A percentile compares a stretch with the other conserved stretches of the same genome.
phyloP scores from a whole-genome alignment of 2,329 filamentous ascomycete species.

The Pseudogymnoascus sp. region DNA sequence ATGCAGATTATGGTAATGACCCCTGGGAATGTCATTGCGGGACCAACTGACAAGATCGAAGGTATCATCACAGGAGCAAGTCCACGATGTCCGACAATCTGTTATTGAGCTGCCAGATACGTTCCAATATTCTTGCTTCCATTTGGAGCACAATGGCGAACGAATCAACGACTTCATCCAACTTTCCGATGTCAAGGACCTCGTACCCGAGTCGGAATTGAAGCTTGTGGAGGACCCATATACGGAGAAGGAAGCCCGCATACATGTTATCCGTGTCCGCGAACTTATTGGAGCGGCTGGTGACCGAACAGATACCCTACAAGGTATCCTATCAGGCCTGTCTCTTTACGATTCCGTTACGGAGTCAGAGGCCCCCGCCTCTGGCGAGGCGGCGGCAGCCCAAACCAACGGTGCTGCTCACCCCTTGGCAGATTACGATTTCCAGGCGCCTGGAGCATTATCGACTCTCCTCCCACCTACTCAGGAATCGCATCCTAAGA shows the following conservation, averaged over 20 bases:
- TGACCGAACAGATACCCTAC: conserved; percentile 76
- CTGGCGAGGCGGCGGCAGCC: conserved; percentile 28
- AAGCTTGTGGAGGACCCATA: conserved; percentile 88
- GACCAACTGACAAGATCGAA: conserved; percentile 30
- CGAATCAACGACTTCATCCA: conserved; percentile 94
- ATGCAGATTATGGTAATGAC: conserved; percentile 74
- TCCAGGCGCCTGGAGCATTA: conserved; percentile 60
- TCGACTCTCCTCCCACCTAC: conserved; percentile 62
- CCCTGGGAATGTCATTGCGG: conserved; percentile 16
- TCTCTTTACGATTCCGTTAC: conserved; percentile 80
- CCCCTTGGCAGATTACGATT: conserved; percentile 65
- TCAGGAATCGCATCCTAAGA: conserved; percentile 69
- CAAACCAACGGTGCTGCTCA: conserved; percentile 38
- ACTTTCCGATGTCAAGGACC: conserved; percentile 76
- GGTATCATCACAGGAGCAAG: conserved; percentile 89
- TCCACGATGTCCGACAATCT: conserved; percentile 94
- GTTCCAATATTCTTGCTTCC: conserved; percentile 98
- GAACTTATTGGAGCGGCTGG: conserved; percentile 91
- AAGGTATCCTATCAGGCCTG: conserved; percentile 75
- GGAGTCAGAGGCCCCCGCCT: conserved; percentile 28
- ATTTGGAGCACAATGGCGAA: conserved; percentile 82
- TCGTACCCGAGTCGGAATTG: conserved; percentile 70
- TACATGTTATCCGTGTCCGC: conserved; percentile 84
- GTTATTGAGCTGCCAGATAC: conserved; percentile 89
- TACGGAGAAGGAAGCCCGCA: conserved; percentile 93